Conservation (phyloP, 73 alveolate species). For the Paramecium pentaurelia region DNA sequence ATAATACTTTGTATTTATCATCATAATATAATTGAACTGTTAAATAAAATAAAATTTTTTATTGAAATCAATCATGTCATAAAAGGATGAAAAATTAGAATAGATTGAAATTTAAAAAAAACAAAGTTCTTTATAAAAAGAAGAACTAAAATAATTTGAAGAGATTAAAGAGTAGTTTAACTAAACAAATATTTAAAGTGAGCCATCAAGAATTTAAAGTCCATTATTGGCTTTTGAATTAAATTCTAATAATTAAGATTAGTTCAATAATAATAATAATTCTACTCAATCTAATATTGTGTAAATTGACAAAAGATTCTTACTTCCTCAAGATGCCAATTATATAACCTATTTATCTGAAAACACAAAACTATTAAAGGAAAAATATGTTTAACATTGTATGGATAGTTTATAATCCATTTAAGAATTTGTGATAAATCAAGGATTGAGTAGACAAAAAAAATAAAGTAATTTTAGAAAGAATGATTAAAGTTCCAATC, state of each 20-base stretch:
- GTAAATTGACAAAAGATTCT: background rate
- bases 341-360: background rate
- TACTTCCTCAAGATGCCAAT: background rate
- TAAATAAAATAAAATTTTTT: background rate
- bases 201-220: background rate
- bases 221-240: background rate
- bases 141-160: background rate
- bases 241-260: background rate
- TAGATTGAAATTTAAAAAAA: background rate
- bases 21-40: background rate
- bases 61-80: background rate
- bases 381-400: background rate
- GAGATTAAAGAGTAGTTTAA: background rate
- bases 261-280: background rate
- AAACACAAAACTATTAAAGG: background rate
- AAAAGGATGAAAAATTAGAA: background rate
- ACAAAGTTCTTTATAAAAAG: background rate
- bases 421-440: background rate
- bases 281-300: background rate
- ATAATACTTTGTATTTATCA: background rate
- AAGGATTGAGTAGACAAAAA: background rate
- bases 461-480: background rate
- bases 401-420: background rate
- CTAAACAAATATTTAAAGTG: background rate
- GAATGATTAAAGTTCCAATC: background rate